phyloP scores from a whole-genome alignment of 148 eudicot species.

The Chenopodium album region DNA sequence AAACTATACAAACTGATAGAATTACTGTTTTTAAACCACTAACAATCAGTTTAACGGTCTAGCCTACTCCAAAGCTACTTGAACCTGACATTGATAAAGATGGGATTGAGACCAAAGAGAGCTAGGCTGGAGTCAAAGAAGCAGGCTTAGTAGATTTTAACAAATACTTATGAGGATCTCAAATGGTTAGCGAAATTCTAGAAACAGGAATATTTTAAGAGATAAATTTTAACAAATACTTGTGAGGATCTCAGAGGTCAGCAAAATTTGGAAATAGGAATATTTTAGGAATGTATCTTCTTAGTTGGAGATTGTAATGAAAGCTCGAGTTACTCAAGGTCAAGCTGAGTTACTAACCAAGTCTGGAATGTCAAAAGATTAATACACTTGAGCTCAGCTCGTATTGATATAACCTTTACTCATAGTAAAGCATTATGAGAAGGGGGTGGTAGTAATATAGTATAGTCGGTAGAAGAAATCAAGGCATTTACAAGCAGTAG shows the following conservation, averaged over 20 bases:
- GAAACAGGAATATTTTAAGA: neutral
- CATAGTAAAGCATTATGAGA: neutral
- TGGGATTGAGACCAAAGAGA: neutral
- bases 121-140: neutral
- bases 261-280: neutral
- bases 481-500: neutral
- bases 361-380: neutral
- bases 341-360: neutral
- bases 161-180: neutral
- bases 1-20: neutral
- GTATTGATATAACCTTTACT: neutral
- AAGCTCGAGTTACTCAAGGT: neutral
- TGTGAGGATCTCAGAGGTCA: neutral
- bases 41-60: neutral
- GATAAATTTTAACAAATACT: too few relatives aligned
- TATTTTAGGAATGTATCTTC: neutral
- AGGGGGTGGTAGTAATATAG: neutral
- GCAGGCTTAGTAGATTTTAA: neutral
- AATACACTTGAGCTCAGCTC: neutral
- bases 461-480: neutral
- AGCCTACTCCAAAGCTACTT: neutral
- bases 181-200: neutral
- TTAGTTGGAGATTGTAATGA: neutral
- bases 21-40: neutral
- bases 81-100: neutral